Evolutionary conservation across 2,329 filamentous ascomycete genomes (phyloP), one percentile per base, ranked within the genome.

Genomic region (Xylariales sp.): DNA sequence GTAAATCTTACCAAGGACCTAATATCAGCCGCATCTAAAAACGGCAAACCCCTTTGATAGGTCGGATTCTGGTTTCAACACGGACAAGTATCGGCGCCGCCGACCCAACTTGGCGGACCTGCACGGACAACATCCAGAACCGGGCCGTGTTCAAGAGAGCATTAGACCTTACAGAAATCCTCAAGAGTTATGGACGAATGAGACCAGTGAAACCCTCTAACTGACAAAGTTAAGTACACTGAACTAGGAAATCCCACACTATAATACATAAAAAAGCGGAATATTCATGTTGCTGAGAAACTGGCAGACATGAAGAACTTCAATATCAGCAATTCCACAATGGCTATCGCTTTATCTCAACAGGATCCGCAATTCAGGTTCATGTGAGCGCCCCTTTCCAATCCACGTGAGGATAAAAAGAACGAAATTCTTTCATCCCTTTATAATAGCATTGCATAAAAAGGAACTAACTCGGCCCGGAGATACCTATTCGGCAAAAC

Each of bases 321-420:
- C 46, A 12, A 12, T 46, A 46, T 53, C 10, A 28, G 53, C 36
- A 41, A 3, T 45, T 39, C 48, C 16, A 61, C n/a, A 43, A 28
- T 16, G 12, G 45, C 12, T 45, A 30, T 49, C 14, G 53, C 45
- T 30, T 39, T 48, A 39, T 32, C 23, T 46, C 36, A 53, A 45
- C 39, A 57, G 12, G 67, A 72, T 45, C 69, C 71, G 9, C 67
- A 67, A 48, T 72, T 69, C 58, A 67, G 71, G 6, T 70, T 72
- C 45, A 68, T 72, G 71, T 72, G 6, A 70, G 71, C 49, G 8
- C 16, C 8, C 23, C 46, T 23, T 23, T 1, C 1, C 23, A 23
- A 2, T 2, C 23, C 23, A 23, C 23, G 23, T 1, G 23, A 23
- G 2, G 23, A 34, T 32, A 16, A 45, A 16, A 14, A 5, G 7